Evolutionary conservation across 495 filamentous ascomycete species (phyloP), one percentile per base, ranked within the genome.

Genomic region (Penicillium longicatenatum): DNA sequence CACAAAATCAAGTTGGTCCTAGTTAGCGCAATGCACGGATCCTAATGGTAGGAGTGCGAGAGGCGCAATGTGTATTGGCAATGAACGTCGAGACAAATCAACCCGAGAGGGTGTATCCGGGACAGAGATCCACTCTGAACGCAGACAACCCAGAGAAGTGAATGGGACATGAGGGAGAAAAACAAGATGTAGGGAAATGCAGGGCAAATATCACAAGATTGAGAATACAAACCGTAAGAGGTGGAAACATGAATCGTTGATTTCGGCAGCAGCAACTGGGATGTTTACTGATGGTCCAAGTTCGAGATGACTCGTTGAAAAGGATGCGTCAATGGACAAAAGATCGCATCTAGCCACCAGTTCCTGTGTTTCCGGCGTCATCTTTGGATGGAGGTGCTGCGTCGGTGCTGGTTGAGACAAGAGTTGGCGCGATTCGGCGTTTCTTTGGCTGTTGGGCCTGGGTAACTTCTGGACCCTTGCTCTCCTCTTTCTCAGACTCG

Each of bases 371-470:
- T 19, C 24, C 47, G 19, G 53, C 47, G 9, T 49, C 42, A 20
- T 72, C 62, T 49, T 68, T 71, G 0, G 65, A 57, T 20, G 56
- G 11, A 16, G 64, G 54, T 1, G 62, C 19, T 26, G 62, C 20
- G 44, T 68, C 62, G 21, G 54, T 72, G 19, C 65, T 58, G 9
- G 67, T 55, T 16, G 75, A 76, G 9, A 94, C 77, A 6, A 84
- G 78, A 0, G 90, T 93, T 7, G 90, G 91, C 14, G 89, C 89
- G 56, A 95, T 85, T 50, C 91, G 83, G 61, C 91, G 79, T 71
- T 86, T 89, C 76, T 96, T 96, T 29, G 79, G 77, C 50, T 80
- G 77, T 39, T 74, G 76, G 55, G 47, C 63, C 51, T 50, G 66
- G 45, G 60, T 44, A 33, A 50, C 60, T 14, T 77, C 80, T 3